phyloP scores from a whole-genome alignment of 1,284 basidiomycete genomes.

The Leccinum fallax region DNA sequence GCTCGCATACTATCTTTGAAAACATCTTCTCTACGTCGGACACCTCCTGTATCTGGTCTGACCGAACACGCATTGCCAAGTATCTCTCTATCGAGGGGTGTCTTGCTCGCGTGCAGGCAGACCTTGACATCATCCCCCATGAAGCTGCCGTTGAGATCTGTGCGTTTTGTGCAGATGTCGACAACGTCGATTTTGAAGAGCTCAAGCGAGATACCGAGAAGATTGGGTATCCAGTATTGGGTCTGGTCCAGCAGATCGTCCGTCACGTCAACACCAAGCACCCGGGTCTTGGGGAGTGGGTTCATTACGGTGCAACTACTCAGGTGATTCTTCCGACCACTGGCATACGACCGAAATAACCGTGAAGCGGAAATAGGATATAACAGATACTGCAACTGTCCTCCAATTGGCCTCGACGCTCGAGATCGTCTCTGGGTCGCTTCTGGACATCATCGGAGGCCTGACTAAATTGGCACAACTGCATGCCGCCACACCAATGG shows the following conservation, averaged over 20 bases:
- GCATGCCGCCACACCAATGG: conserved; percentile 43
- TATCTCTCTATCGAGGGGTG: conserved; percentile 45
- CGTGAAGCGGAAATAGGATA: conserved; percentile 35
- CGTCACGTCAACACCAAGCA: conserved; percentile 37
- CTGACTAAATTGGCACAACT: conserved; percentile 33
- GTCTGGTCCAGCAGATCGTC: conserved; percentile 46
- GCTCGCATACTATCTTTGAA: conserved; percentile 38
- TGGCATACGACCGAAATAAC: background rate
- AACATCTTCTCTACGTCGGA: conserved; percentile 43
- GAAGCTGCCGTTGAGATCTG: conserved; percentile 39
- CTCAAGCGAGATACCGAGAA: conserved; percentile 41
- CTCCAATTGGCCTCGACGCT: conserved; percentile 45
- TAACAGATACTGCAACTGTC: conserved; percentile 47
- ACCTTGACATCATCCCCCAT: conserved; percentile 41
- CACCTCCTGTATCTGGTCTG: conserved; percentile 44
- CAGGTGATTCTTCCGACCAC: conserved; percentile 35
- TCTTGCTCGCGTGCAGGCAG: conserved; percentile 41
- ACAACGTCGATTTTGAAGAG: conserved; percentile 41
- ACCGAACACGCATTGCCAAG: conserved; percentile 38
- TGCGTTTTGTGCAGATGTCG: conserved; percentile 35
- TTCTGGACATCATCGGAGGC: conserved; percentile 32
- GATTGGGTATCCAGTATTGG: conserved; percentile 47
- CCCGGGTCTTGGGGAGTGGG: conserved; percentile 45
- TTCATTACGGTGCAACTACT: conserved; percentile 49
- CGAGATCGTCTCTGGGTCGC: conserved; percentile 32